Evolutionary conservation across 805 yeast genomes (phyloP), one percentile per base, ranked within the genome.

Genomic region (Yarrowia sp.): DNA sequence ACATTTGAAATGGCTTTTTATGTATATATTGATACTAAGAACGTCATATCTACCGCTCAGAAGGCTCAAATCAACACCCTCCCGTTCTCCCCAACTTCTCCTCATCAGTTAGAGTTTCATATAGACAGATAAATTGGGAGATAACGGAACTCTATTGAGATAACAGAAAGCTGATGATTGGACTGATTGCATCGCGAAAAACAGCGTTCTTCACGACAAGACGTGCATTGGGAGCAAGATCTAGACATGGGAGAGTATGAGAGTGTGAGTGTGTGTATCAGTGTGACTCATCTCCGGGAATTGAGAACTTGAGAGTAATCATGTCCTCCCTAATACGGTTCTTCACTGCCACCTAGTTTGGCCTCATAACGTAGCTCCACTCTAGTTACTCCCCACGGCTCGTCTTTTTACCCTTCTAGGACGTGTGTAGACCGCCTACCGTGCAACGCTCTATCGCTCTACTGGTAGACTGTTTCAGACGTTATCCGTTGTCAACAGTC

Each of bases 71-170:
- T 26, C 32, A 26, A 5, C 7, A 5, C 32, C 7, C 7, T 26
- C 32, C 32, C 32, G 32, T 26, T 26, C 32, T 3, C 11, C 50
- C 19, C 32, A 5, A 22, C 15, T 14, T 14, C 36, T 3, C 32
- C 52, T 12, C 16, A 19, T 32, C 14, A 52, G 16, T 26, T 10
- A 52, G 9, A 9, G 40, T 52, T 52, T 52, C 56, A 52, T 53
- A 53, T 53, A 53, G 43, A 32, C 16, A 5, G 59, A 38, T 38
- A 38, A 52, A 38, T 38, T 11, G 56, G 56, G 56, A 52, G 56
- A 52, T 52, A 52, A 52, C 56, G 42, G n/a, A 52, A 52, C 42
- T 19, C 14, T 52, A 36, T 35, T 16, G 22, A 50, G 55, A 50
- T 50, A 50, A 50, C 56, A 35, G 42, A 22, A 5, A 1, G 5